phyloP scores from a whole-genome alignment of 2,329 filamentous ascomycete species.

The Phyllosticta paracitricarpa region DNA sequence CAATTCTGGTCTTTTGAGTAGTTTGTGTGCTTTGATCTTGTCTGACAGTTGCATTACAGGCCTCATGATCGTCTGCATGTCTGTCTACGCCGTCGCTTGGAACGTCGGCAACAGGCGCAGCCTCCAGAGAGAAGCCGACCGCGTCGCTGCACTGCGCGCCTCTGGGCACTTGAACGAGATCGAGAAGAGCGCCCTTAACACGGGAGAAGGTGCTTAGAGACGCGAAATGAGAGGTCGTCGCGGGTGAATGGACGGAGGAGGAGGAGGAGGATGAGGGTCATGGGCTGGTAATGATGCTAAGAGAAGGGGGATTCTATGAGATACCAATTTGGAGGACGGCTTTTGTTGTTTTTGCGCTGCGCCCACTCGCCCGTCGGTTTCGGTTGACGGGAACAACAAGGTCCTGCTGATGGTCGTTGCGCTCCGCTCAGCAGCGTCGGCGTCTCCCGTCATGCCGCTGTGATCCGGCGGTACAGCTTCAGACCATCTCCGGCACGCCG shows the following conservation, averaged over 20 bases:
- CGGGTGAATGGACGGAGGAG: neutral
- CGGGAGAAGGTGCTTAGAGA: neutral
- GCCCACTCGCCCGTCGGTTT: neutral
- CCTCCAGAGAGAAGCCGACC: slow-evolving; percentile 13
- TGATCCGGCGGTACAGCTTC: neutral
- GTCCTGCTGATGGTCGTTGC: too few species aligned
- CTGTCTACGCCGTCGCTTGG: slow-evolving; percentile 15
- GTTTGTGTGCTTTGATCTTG: neutral
- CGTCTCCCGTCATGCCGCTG: too few species aligned
- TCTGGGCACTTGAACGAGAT: slow-evolving; percentile 12
- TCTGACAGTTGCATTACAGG: slow-evolving; percentile 1
- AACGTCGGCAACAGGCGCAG: slow-evolving; percentile 15
- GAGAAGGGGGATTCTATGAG: neutral
- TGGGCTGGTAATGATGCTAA: neutral
- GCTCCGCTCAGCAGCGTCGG: too few species aligned
- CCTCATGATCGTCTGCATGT: slow-evolving; percentile 17
- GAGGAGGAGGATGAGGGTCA: neutral
- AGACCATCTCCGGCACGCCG: neutral
- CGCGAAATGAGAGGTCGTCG: neutral
- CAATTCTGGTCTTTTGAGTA: too few species aligned
- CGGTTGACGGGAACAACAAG: too few species aligned
- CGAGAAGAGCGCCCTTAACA: slow-evolving; percentile 4
- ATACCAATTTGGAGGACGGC: neutral
- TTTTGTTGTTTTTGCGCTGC: neutral
- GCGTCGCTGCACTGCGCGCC: slow-evolving; percentile 14